phyloP scores from a whole-genome alignment of 768 basidiomycete species.

The Vishniacozyma victoriae region DNA sequence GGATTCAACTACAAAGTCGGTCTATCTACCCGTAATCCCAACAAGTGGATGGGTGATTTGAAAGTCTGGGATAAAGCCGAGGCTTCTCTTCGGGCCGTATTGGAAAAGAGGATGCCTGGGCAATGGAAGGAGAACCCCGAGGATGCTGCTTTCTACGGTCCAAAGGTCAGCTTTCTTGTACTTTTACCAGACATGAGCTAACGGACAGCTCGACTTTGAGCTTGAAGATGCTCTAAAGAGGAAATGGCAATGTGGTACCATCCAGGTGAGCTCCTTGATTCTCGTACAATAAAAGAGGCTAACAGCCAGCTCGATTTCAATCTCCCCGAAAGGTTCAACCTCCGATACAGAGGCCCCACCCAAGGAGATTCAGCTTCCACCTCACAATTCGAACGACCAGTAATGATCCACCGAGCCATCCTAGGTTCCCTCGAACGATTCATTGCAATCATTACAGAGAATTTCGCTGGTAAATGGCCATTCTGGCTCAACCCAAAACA shows the following conservation, averaged over 20 bases:
- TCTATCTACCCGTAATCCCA: constrained; percentile 83
- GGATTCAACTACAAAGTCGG: constrained; percentile 92
- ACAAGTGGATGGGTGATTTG: constrained; percentile 82
- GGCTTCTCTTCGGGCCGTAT: constrained; percentile 51
- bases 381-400: constrained; percentile 58
- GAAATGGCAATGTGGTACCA: constrained; percentile 97
- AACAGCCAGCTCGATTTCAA: constrained; percentile 85
- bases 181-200: neutral
- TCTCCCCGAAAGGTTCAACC: constrained; percentile 90
- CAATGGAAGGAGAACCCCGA: constrained; percentile 91
- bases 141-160: constrained; percentile 98
- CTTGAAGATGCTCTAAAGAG: constrained; percentile 85
- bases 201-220: constrained; percentile 73
- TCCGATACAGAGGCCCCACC: constrained; percentile 78
- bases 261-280: constrained; percentile 48
- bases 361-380: constrained; percentile 52
- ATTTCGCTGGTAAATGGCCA: constrained; percentile 98
- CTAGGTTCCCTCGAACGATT: constrained; percentile 90
- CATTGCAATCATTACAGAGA: constrained; percentile 94
- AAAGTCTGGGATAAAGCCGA: constrained; percentile 90
- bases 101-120: constrained; percentile 79
- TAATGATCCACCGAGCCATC: constrained; percentile 97
- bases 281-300: neutral
- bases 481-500: constrained; percentile 99
- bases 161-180: constrained; percentile 54